These are phyloP conservation scores for Lithohypha guttulata DNA, from an alignment of 2,329 filamentous ascomycete species.

Conservation along the genomic window DNA sequence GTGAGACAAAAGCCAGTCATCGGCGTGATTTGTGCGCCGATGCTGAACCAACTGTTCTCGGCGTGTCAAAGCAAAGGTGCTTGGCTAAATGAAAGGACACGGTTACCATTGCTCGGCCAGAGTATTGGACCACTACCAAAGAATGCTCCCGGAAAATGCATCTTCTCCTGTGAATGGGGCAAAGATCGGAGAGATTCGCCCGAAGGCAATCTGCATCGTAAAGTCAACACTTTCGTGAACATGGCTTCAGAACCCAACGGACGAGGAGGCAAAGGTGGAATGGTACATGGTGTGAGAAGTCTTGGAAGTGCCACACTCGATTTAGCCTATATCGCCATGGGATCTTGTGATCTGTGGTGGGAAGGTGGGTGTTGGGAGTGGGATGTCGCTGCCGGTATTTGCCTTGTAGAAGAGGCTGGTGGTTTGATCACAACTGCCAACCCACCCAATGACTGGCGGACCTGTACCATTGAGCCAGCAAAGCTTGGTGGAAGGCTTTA, in stretches of 20 bases:
- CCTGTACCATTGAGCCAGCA: conserved; percentile 37
- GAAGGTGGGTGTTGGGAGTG: conserved; percentile 75
- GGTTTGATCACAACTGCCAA: conserved; percentile 65
- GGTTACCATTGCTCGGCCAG: conserved; percentile 49
- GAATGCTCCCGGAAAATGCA: conserved; percentile 56
- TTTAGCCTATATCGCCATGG: conserved; percentile 64
- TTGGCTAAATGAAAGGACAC: conserved; percentile 55
- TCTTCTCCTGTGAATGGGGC: conserved; percentile 69
- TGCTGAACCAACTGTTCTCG: conserved; percentile 59
- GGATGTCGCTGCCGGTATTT: conserved; percentile 68
- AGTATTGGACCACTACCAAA: conserved; percentile 52
- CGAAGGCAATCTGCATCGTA: conserved; percentile 58
- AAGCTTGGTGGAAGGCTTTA: conserved; percentile 59
- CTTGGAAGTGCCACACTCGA: conserved; percentile 64
- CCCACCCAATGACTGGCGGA: conserved; percentile 49
- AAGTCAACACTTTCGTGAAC: conserved; percentile 64
- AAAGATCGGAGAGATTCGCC: conserved; percentile 59
- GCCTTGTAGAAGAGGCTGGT: conserved; percentile 61
- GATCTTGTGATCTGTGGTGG: conserved; percentile 72
- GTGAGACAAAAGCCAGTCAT: conserved; percentile 50
- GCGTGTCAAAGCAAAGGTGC: conserved; percentile 56
- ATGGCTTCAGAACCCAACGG: conserved; percentile 59
- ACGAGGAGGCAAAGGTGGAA: conserved; percentile 56
- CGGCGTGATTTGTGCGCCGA: conserved; percentile 62
- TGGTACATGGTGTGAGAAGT: conserved; percentile 68